These are phyloP conservation scores for Tritrichomonas musculus DNA, from an alignment of 208 protist genomes.

Conservation along the genomic window DNA sequence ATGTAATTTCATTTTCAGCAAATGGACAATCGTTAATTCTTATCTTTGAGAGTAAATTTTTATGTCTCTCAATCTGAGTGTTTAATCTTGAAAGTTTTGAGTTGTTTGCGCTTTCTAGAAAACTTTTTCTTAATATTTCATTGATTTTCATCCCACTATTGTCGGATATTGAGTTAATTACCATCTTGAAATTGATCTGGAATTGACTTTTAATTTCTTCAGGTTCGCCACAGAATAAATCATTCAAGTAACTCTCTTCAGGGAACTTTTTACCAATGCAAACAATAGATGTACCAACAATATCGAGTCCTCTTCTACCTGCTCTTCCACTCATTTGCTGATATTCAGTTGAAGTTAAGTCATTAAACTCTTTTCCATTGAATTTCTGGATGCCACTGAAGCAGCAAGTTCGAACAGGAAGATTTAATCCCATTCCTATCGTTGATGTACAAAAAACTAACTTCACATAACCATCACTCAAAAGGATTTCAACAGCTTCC, in stretches of 20 bases:
- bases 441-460: constrained; percentile 37
- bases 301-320: constrained; percentile 94
- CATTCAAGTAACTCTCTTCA: background rate
- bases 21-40: too few species aligned
- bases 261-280: background rate
- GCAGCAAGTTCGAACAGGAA: constrained; percentile 9
- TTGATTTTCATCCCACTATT: background rate
- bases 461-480: constrained; percentile 34
- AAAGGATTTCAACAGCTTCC: constrained; percentile 37
- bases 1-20: too few species aligned
- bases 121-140: background rate
- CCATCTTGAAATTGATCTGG: constrained; percentile 26
- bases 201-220: background rate
- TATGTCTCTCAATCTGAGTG: background rate
- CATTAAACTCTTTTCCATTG: background rate
- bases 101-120: background rate
- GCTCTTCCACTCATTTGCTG: constrained; percentile 98
- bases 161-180: background rate
- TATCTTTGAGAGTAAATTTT: too few species aligned
- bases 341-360: constrained; percentile 18
- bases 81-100: background rate
- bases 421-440: constrained; percentile 40
- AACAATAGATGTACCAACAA: constrained; percentile 69
- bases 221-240: background rate
- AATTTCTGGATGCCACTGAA: constrained; percentile 22